Conservation (phyloP, 805 yeast species). For the Kluyveromyces lactis region DNA sequence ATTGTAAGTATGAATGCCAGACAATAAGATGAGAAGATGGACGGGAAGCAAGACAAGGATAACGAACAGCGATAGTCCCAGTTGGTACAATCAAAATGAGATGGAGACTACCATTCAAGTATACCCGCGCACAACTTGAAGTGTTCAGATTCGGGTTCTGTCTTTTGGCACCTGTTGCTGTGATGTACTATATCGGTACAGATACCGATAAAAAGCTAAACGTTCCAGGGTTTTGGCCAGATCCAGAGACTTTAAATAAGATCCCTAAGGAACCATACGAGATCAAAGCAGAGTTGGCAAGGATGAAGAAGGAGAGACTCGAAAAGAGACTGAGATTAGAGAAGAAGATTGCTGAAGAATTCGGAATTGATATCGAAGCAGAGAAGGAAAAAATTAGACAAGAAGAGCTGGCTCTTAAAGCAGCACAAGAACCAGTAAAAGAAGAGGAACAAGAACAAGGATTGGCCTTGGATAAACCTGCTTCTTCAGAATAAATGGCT, state of each 20-base stretch:
- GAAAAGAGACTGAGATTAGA: constrained; percentile 70
- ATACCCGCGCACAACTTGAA: constrained; percentile 45
- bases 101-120: constrained; percentile 22
- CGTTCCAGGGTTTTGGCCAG: constrained; percentile 96
- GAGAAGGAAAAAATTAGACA: constrained; percentile 31
- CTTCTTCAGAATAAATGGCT: no score
- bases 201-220: constrained; percentile 84
- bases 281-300: constrained; percentile 82
- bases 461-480: neutral
- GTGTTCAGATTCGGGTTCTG: constrained; percentile 68
- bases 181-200: constrained; percentile 89
- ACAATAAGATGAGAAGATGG: no score
- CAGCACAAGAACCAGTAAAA: neutral
- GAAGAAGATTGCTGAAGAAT: constrained; percentile 51
- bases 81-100: no score
- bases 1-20: no score
- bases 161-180: constrained; percentile 76
- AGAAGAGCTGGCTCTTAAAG: constrained; percentile 9
- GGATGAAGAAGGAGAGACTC: constrained; percentile 67
- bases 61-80: no score
- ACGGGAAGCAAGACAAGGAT: no score
- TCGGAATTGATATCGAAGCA: constrained; percentile 54
- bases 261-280: constrained; percentile 91
- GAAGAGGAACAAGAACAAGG: neutral
- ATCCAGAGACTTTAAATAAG: constrained; percentile 82